Evolutionary conservation across 306 rosid genomes (phyloP).

Genomic region (Cucumis cinereus): DNA sequence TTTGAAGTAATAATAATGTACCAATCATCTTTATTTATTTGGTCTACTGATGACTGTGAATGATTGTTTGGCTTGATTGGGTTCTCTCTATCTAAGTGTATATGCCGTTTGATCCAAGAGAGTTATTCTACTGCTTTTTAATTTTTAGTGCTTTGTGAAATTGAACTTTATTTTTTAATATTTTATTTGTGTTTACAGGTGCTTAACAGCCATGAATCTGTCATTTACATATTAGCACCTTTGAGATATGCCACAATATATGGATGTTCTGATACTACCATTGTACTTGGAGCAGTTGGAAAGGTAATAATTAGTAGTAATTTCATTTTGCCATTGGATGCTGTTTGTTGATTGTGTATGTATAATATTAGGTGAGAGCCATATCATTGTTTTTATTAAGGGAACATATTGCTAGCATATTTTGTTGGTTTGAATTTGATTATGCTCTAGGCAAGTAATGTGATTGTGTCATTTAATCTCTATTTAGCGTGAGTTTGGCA

Average conservation of each 20-base stretch:
- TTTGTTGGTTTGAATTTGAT: background rate
- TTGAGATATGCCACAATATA: conserved; percentile 80
- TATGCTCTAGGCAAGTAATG: background rate
- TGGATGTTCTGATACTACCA: conserved; percentile 96
- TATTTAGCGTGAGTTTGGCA: background rate
- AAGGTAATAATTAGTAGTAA: conserved; percentile 43
- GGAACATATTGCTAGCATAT: background rate
- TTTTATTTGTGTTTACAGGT: conserved; percentile 41
- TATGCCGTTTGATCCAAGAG: background rate
- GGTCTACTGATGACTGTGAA: background rate
- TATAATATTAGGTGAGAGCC: background rate
- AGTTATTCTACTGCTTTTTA: background rate
- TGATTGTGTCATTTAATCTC: background rate
- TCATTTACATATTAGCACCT: conserved; percentile 72
- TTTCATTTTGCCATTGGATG: background rate
- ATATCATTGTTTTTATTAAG: background rate
- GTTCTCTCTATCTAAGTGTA: background rate
- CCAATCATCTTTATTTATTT: background rate
- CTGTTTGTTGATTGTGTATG: background rate
- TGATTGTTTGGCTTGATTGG: background rate
- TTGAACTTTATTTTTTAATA: background rate
- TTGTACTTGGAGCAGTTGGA: conserved; percentile 95
- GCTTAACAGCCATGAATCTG: conserved; percentile 85
- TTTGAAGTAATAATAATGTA: too few relatives aligned
- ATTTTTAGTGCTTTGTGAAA: background rate